Base-by-base conservation (phyloP, 129 eudicot species). In the Centrapalus pauciflorus region DNA sequence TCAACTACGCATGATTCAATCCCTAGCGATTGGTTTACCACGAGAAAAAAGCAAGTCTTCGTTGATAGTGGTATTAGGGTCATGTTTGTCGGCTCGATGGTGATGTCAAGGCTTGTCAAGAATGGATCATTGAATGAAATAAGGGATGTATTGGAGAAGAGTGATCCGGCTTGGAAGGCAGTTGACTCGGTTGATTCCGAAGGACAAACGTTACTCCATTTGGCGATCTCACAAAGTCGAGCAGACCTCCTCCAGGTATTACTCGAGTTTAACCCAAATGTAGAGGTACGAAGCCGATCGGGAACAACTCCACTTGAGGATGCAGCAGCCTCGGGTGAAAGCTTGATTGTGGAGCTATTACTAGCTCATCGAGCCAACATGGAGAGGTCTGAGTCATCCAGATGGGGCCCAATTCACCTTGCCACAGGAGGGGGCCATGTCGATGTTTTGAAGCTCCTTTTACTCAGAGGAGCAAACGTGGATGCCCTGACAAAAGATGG, bases 11-110 rank as follows among this genome's bases (percentile, higher is more conserved):
- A 57, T 23, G 90, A 89, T 37, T 52, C 82, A 10, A 75, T 85
- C 37, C 94, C 96, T 5, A 81, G 34, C 25, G 96, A 89, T 29
- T 85, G 96, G 96, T 89, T 89, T 27, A 85, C 94, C 14, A 73
- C 86, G 0, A 73, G 82, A 67, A 85, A 77, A 33, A 89, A 89
- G 40, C 96, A 89, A 70, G 94, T 89, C 46, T 89, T 85, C 34
- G 78, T 82, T 37, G 94, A 89, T 61, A 89, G 94, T 20, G 96
- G 83, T 20, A 79, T 89, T 19, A 69, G 67, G 55, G 63, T 89
- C 57, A 81, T 89, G 90, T 89, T 89, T 69, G 90, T 83, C 37
- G 96, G 96, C 27, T 85, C 96, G 0, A 64, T 48, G 49, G 78
- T 89, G 55, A 52, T 89, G 75, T 62, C 84, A 54, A 81, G 82